phyloP scores from a whole-genome alignment of 108 stramenopile species.

The Chaetoceros muelleri region DNA sequence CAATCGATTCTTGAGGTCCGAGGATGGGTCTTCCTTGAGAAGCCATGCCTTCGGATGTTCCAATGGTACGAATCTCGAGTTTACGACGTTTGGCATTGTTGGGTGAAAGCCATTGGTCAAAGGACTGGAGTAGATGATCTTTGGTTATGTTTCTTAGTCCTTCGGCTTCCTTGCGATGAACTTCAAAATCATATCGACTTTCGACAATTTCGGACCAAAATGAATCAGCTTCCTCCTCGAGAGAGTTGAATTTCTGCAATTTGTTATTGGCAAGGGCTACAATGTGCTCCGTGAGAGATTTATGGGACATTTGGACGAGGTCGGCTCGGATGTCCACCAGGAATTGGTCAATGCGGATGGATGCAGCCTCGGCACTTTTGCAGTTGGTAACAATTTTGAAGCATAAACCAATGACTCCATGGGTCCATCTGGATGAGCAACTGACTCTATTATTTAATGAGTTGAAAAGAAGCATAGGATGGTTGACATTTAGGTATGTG shows the following conservation, averaged over 20 bases:
- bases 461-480: neutral
- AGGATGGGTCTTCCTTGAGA: constrained; percentile 40
- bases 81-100: constrained; percentile 21
- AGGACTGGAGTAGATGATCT: constrained; percentile 43
- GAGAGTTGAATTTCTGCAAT: constrained; percentile 63
- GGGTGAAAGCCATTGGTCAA: constrained; percentile 65
- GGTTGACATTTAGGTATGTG: neutral
- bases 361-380: constrained; percentile 33
- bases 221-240: constrained; percentile 42
- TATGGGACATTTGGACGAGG: constrained; percentile 31
- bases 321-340: constrained; percentile 43
- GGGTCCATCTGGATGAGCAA: constrained; percentile 45
- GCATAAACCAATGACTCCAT: constrained; percentile 65
- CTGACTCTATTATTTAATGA: constrained; percentile 36
- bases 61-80: constrained; percentile 49
- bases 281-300: constrained; percentile 56
- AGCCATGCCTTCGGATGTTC: constrained; percentile 29
- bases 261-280: constrained; percentile 66
- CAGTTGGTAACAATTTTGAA: constrained; percentile 51
- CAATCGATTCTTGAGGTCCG: constrained; percentile 11
- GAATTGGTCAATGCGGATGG: constrained; percentile 47
- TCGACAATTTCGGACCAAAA: constrained; percentile 38
- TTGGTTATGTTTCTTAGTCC: constrained; percentile 46
- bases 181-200: constrained; percentile 55
- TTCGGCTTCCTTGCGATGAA: constrained; percentile 48